Evolutionary conservation across 192 early-diverging fungal genomes (phyloP), one percentile per base, ranked within the genome.

Genomic region (Linnemannia zychae): DNA sequence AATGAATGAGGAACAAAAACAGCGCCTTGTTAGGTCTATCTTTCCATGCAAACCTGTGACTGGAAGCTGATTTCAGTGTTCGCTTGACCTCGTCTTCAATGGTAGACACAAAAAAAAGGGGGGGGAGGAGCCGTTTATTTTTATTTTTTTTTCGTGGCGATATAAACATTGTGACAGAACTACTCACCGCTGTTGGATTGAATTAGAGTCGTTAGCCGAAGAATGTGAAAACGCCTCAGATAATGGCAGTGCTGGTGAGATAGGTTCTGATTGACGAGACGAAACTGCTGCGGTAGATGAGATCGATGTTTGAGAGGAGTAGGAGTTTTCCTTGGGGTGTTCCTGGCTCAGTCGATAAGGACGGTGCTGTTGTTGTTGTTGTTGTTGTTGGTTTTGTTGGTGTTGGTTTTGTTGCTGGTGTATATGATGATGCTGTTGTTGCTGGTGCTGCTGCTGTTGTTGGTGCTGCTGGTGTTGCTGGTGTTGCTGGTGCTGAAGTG

Each of bases 261-360:
- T 60, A 7, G 77, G 70, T 12, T 50, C 33, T 65, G 40, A 44
- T 12, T 72, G 77, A 5, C 60, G 70, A n/a, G 78, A 80, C 7
- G 78, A 80, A 16, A 74, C 49, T 24, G 78, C 52, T 68, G 78
- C 72, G 16, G 71, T 80, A 4, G 72, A 80, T 6, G 44, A 28
- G 24, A 79, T 79, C 4, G 77, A 79, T 11, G 18, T n/a, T 1
- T 65, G 18, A 3, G 76, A 70, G 16, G 49, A 36, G 4, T 38
- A 57, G 13, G 73, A 66, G 36, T 24, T 65, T 44, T 68, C 33
- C 16, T 33, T 50, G 22, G 50, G 18, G 38, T 31, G 18, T 31
- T 48, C n/a, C 9, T 50, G 48, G 47, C 16, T 49, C 37, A 12
- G 60, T 57, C 6, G 5, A 7, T 37, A 34, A 34, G 15, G 2